A percentile compares a stretch with the other conserved stretches of the same genome.
Conservation (phyloP, 306 rosid species). For the Sesbania bispinosa region DNA sequence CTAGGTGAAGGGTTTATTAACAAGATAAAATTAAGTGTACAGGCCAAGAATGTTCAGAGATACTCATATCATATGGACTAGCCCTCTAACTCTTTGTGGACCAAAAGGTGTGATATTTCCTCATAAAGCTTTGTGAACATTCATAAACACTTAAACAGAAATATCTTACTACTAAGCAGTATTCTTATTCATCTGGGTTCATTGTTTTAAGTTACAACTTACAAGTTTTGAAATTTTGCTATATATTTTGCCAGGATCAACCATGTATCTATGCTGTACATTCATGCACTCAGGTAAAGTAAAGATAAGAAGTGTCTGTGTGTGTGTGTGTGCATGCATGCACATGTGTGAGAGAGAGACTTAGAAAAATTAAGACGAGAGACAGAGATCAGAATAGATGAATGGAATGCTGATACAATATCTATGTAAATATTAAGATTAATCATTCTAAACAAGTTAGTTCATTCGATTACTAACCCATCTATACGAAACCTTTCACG, state of each 20-base stretch:
- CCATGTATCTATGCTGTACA: neutral
- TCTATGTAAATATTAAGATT: constrained; percentile 2
- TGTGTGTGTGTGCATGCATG: neutral
- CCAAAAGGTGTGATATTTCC: neutral
- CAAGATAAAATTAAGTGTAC: neutral
- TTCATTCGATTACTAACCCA: constrained; percentile 49
- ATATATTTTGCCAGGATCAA: neutral
- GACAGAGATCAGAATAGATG: neutral
- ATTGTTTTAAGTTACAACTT: neutral
- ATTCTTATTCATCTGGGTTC: neutral
- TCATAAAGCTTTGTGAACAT: neutral
- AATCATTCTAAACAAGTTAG: neutral
- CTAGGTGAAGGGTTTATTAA: neutral
- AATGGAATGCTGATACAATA: neutral
- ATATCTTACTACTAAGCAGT: neutral
- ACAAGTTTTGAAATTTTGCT: neutral
- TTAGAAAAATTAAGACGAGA: too few relatives aligned
- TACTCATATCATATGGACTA: neutral
- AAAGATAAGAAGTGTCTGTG: neutral
- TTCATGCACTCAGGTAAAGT: neutral
- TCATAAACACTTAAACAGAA: neutral
- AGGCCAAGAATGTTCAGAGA: neutral
- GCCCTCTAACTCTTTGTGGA: neutral
- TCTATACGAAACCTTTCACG: constrained; percentile 68
- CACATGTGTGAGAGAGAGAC: neutral